These are phyloP conservation scores for Dendryphion nanum DNA, from an alignment of 2,329 filamentous ascomycete genomes.

Conservation along the genomic window DNA sequence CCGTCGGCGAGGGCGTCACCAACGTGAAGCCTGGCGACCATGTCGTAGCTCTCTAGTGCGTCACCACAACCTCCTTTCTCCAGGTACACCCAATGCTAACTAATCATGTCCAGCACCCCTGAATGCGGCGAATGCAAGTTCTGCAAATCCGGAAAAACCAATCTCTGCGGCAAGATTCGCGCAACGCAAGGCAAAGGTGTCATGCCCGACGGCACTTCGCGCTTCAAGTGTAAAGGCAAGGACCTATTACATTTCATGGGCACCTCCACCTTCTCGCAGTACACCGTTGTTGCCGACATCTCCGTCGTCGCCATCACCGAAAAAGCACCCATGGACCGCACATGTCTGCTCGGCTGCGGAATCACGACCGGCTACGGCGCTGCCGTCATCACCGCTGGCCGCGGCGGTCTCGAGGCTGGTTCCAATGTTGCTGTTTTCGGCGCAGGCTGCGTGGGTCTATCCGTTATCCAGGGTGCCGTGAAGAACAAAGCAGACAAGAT, in stretches of 20 bases:
- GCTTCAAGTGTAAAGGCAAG: constrained; percentile 93
- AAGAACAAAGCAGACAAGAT: constrained; percentile 77
- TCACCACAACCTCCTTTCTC: neutral
- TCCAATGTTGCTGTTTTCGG: constrained; percentile 91
- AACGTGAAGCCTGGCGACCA: constrained; percentile 92
- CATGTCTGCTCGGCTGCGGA: constrained; percentile 93
- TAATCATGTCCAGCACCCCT: constrained; percentile 66
- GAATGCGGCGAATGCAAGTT: constrained; percentile 99
- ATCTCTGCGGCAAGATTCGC: constrained; percentile 98
- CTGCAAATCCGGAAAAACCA: constrained; percentile 99
- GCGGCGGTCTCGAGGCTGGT: constrained; percentile 70
- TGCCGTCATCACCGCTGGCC: constrained; percentile 83
- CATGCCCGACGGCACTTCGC: constrained; percentile 94
- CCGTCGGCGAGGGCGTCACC: constrained; percentile 87
- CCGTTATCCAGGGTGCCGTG: constrained; percentile 90
- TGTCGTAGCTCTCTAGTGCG: constrained; percentile 55
- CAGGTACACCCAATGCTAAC: constrained; percentile 2
- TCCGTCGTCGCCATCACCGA: constrained; percentile 91
- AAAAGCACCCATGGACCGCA: constrained; percentile 91
- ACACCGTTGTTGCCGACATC: constrained; percentile 97
- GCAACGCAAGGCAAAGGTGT: constrained; percentile 93
- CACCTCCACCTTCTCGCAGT: constrained; percentile 97
- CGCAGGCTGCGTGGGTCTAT: constrained; percentile 92
- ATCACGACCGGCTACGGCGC: constrained; percentile 99
- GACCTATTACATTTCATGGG: constrained; percentile 99